These are phyloP conservation scores for Pythium brassicae DNA, from an alignment of 352 stramenopile genomes.

Conservation along the genomic window DNA sequence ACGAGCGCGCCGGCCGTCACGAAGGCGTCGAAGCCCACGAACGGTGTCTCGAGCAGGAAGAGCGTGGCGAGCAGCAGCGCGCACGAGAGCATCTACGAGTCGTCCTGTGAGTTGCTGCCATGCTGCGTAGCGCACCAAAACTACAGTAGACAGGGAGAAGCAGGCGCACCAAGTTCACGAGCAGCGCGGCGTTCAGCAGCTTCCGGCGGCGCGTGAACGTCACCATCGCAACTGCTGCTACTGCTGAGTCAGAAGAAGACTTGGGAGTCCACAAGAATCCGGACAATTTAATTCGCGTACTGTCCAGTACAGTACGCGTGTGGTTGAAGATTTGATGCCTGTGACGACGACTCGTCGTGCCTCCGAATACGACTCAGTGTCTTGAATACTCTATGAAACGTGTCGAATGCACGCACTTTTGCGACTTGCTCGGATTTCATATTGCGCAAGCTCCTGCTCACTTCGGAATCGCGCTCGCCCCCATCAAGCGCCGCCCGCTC, in stretches of 20 bases:
- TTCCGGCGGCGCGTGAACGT: slow-evolving; percentile 25
- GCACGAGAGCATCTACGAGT: slow-evolving; percentile 46
- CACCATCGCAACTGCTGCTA: slow-evolving; percentile 5
- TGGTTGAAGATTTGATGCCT: not conserved
- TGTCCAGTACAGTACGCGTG: not conserved
- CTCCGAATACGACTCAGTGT: not conserved
- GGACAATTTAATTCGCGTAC: not conserved
- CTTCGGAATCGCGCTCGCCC: not conserved
- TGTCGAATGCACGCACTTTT: not conserved
- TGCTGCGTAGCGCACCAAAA: no score
- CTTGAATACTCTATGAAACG: not conserved
- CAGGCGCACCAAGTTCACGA: slow-evolving; percentile 54
- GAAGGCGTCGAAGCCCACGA: slow-evolving; percentile 62
- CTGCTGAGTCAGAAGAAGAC: no score
- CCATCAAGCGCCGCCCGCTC: not conserved
- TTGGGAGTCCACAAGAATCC: not conserved
- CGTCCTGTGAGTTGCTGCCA: not conserved
- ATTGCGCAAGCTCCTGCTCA: not conserved
- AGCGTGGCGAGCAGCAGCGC: slow-evolving; percentile 62
- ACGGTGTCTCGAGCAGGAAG: slow-evolving; percentile 67
- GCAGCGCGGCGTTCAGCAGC: slow-evolving; percentile 66
- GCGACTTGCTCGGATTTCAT: no score
- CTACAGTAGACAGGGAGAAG: slow-evolving; percentile 1
- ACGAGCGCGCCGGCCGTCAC: slow-evolving; percentile 54
- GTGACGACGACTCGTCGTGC: not conserved